Evolutionary conservation across 2,329 filamentous ascomycete genomes (phyloP).

Genomic region (Thermothelomyces thermophilus): DNA sequence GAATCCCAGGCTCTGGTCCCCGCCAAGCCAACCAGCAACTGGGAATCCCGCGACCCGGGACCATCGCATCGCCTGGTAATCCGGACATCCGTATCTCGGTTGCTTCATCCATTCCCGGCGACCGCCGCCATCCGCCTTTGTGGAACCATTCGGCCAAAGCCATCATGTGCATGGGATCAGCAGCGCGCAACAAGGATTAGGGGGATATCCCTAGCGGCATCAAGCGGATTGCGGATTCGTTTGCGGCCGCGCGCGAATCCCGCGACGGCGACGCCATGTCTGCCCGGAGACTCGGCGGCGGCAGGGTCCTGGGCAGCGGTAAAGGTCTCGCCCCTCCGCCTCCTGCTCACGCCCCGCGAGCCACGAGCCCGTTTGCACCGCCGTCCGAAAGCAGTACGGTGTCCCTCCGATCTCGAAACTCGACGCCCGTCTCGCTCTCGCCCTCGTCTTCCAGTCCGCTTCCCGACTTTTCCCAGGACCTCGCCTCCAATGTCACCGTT

Average conservation of each 20-base stretch:
- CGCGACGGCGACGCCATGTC: slow-evolving; percentile 70
- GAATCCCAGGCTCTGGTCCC: neutral
- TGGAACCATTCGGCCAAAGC: neutral
- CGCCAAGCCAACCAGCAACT: slow-evolving; percentile 10
- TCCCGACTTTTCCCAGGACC: slow-evolving; percentile 67
- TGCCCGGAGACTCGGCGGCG: slow-evolving; percentile 80
- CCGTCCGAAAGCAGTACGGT: slow-evolving; percentile 9
- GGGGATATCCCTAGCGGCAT: neutral
- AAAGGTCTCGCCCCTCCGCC: slow-evolving; percentile 64
- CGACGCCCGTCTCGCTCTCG: slow-evolving; percentile 43
- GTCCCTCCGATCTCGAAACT: slow-evolving; percentile 56
- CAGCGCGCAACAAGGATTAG: slow-evolving; percentile 1
- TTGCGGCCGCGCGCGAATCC: too few species aligned
- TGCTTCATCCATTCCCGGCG: neutral
- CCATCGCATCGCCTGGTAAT: too few species aligned
- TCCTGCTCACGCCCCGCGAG: slow-evolving; percentile 31
- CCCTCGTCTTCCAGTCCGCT: slow-evolving; percentile 55
- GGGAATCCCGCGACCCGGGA: neutral
- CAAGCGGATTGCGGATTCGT: neutral
- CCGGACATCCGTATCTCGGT: neutral
- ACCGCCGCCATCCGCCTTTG: neutral
- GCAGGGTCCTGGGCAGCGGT: slow-evolving; percentile 82
- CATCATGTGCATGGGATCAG: slow-evolving; percentile 3
- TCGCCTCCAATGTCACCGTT: slow-evolving; percentile 73
- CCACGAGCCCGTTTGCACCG: slow-evolving; percentile 25